Conservation (phyloP, 371 early-diverging fungal species). For the Amoeboaphelidium occidentale region DNA sequence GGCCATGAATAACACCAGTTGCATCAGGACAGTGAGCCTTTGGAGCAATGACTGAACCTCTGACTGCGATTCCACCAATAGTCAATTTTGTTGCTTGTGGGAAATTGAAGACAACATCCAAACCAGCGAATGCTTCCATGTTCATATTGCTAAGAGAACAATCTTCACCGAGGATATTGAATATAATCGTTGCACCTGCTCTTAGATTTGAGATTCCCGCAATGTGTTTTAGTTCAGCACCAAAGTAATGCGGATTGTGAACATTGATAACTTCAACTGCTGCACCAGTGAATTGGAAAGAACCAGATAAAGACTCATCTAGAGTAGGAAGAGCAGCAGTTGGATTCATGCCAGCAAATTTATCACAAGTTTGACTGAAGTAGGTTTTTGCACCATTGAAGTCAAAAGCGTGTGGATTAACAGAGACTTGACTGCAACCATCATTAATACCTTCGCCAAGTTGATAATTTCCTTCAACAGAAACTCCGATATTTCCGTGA, state of each 20-base stretch:
- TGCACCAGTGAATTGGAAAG: background rate
- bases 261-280: background rate
- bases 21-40: background rate
- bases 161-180: background rate
- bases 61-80: background rate
- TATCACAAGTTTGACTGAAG: background rate
- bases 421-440: background rate
- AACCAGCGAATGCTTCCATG: background rate
- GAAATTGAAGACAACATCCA: background rate
- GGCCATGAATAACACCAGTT: background rate
- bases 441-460: background rate
- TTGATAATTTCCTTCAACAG: background rate
- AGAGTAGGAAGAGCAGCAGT: background rate
- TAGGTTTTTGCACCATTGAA: background rate
- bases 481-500: background rate
- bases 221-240: background rate
- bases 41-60: background rate
- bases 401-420: background rate
- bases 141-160: background rate
- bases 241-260: background rate
- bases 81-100: background rate
- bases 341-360: background rate
- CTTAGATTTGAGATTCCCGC: background rate
- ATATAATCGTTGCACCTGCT: background rate
- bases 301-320: background rate